Percentiles rank a stretch among this genome's conserved stretches.
phyloP scores from a whole-genome alignment of 2,329 filamentous ascomycete genomes.

The Xylariaceae sp. region DNA sequence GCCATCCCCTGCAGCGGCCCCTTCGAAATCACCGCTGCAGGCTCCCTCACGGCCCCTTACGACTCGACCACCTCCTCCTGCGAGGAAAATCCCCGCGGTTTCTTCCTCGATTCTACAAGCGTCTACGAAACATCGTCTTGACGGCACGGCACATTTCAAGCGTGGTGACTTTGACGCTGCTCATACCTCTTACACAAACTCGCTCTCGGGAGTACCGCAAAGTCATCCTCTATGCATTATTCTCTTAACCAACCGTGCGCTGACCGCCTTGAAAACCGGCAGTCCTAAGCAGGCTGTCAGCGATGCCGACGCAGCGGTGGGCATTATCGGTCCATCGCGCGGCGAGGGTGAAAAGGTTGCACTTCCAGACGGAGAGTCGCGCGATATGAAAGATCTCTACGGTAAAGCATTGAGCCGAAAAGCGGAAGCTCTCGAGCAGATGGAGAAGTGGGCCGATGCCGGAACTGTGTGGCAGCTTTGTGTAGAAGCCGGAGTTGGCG shows the following conservation, averaged over 20 bases:
- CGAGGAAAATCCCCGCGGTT: constrained; percentile 58
- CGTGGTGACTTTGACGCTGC: constrained; percentile 87
- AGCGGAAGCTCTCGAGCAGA: constrained; percentile 89
- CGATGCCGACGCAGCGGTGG: constrained; percentile 77
- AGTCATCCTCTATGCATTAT: constrained; percentile 81
- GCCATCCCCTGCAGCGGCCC: constrained; percentile 30
- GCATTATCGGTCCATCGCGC: constrained; percentile 71
- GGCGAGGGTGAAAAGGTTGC: constrained; percentile 79
- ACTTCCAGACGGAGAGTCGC: constrained; percentile 59
- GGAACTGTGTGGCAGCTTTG: constrained; percentile 74
- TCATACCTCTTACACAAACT: constrained; percentile 75
- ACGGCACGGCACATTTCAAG: constrained; percentile 87
- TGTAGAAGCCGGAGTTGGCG: constrained; percentile 83
- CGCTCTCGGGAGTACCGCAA: constrained; percentile 68
- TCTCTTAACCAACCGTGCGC: constrained; percentile 84
- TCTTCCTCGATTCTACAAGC: constrained; percentile 66
- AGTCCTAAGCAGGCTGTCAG: constrained; percentile 82
- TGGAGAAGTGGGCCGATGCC: constrained; percentile 91
- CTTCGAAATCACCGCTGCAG: constrained; percentile 31
- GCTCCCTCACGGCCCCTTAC: constrained; percentile 40
- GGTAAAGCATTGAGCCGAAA: constrained; percentile 92
- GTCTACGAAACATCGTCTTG: constrained; percentile 73
- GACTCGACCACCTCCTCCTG: constrained; percentile 41
- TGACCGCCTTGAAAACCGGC: constrained; percentile 87
- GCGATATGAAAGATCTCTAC: constrained; percentile 89